These are phyloP conservation scores for Gonapodya sp. DNA, from an alignment of 192 early-diverging fungal genomes.

Conservation along the genomic window DNA sequence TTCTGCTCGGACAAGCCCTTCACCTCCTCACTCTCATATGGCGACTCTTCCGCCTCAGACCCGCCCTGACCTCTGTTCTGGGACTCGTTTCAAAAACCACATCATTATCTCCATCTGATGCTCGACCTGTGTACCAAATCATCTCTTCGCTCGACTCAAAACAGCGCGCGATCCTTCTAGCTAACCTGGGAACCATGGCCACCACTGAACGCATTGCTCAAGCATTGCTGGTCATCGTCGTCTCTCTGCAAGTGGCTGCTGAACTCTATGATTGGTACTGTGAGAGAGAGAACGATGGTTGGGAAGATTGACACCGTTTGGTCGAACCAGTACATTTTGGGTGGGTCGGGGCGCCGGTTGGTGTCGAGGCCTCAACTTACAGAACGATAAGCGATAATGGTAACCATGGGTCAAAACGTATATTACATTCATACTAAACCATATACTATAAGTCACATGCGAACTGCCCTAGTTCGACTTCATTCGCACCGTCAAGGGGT, in stretches of 20 bases:
- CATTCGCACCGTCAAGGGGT: neutral
- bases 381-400: too few relatives aligned
- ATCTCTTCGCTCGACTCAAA: neutral
- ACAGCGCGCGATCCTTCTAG: neutral
- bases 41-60: neutral
- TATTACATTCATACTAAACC: too few relatives aligned
- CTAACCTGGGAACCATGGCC: neutral
- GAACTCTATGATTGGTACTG: neutral
- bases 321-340: too few relatives aligned
- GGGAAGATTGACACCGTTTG: neutral
- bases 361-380: too few relatives aligned
- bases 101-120: neutral
- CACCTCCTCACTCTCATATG: neutral
- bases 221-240: neutral
- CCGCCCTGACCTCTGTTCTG: neutral
- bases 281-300: neutral
- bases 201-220: neutral
- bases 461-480: neutral
- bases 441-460: too few relatives aligned
- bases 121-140: neutral
- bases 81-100: neutral
- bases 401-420: too few relatives aligned
- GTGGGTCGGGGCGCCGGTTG: too few relatives aligned
- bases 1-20: too few relatives aligned
- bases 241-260: neutral